Evolutionary conservation across 306 rosid species (phyloP).

Genomic region (Sechiopsis laciniata): DNA sequence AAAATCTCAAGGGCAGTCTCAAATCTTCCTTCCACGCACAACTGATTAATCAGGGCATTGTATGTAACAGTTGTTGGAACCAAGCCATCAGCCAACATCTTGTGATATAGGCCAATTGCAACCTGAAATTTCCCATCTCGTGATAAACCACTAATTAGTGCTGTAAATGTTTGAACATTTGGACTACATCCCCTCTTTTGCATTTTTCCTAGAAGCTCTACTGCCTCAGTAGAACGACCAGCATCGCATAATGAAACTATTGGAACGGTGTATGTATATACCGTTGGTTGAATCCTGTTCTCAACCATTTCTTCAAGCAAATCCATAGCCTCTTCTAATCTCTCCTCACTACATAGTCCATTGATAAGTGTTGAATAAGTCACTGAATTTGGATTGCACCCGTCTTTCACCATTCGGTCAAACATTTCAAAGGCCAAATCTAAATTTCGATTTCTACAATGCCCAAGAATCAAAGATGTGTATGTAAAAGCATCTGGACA

Average conservation of each 20-base stretch:
- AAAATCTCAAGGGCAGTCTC: constrained; percentile 26
- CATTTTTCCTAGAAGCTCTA: constrained; percentile 35
- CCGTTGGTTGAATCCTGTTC: constrained; percentile 34
- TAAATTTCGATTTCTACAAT: constrained; percentile 35
- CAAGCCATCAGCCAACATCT: constrained; percentile 34
- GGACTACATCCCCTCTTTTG: constrained; percentile 31
- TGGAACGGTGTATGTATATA: constrained; percentile 35
- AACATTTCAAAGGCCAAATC: constrained; percentile 31
- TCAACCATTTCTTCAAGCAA: constrained; percentile 35
- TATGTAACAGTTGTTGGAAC: constrained; percentile 32
- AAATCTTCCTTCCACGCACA: constrained; percentile 32
- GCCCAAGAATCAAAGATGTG: constrained; percentile 39
- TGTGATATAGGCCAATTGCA: constrained; percentile 41
- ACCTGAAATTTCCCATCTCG: constrained; percentile 29
- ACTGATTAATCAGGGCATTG: constrained; percentile 36
- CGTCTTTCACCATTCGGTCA: constrained; percentile 32
- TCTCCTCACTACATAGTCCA: constrained; percentile 35
- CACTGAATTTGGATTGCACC: constrained; percentile 35
- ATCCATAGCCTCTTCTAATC: constrained; percentile 38
- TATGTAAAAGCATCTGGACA: constrained; percentile 30
- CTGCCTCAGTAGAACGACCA: constrained; percentile 29
- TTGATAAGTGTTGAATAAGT: constrained; percentile 38
- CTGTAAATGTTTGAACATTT: constrained; percentile 34
- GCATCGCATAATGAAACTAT: constrained; percentile 35
- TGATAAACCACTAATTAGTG: constrained; percentile 34